Evolutionary conservation across 1,284 basidiomycete species (phyloP).

Genomic region (Schizophyllum amplum): DNA sequence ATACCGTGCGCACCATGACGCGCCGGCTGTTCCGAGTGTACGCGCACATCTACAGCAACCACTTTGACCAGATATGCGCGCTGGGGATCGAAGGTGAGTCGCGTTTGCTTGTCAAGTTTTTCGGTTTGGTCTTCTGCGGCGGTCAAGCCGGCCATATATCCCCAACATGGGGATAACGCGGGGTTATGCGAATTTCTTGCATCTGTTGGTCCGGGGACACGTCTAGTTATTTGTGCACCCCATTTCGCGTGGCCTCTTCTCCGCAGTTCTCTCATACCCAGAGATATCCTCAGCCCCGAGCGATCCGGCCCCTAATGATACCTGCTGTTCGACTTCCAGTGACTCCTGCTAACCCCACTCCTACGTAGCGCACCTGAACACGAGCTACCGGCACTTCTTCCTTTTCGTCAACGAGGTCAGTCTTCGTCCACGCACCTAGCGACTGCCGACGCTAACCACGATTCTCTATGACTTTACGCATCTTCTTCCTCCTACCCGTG

Average conservation of each 20-base stretch:
- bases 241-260: too few relatives aligned
- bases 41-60: slow-evolving; percentile 98
- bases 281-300: too few relatives aligned
- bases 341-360: neutral
- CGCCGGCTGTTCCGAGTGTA: slow-evolving; percentile 95
- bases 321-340: too few relatives aligned
- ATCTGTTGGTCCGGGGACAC: too few relatives aligned
- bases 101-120: too few relatives aligned
- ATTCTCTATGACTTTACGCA: neutral
- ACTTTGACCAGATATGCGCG: slow-evolving; percentile 98
- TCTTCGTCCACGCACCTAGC: neutral
- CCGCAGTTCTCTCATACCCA: too few relatives aligned
- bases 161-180: too few relatives aligned
- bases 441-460: neutral
- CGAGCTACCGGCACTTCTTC: slow-evolving; percentile 97
- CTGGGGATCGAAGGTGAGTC: slow-evolving; percentile 89
- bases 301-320: too few relatives aligned
- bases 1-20: slow-evolving; percentile 88
- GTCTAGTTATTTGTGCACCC: too few relatives aligned
- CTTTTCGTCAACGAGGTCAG: slow-evolving; percentile 92
- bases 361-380: slow-evolving; percentile 98
- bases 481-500: neutral
- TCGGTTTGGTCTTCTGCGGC: too few relatives aligned
- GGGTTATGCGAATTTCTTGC: too few relatives aligned
- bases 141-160: too few relatives aligned